A percentile compares a stretch with the other conserved stretches of the same genome.
phyloP scores from a whole-genome alignment of 768 basidiomycete species.

The Hygrocybe coccinea region DNA sequence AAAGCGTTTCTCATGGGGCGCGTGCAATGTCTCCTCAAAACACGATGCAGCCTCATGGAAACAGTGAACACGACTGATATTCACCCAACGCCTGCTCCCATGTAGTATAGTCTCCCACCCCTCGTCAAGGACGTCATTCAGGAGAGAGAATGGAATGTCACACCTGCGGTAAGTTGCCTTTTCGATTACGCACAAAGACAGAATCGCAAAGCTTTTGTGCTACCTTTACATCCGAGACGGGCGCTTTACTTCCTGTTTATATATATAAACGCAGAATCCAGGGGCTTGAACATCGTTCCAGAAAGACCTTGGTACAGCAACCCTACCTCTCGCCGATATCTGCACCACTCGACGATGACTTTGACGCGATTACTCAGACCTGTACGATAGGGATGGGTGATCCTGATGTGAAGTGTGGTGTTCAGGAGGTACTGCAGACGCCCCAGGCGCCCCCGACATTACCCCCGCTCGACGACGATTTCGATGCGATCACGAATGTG shows the following conservation, averaged over 20 bases:
- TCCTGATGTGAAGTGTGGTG: constrained; percentile 19
- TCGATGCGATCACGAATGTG: constrained; percentile 30
- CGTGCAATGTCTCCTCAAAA: background rate
- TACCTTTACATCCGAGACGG: too few relatives aligned
- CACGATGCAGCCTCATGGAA: background rate
- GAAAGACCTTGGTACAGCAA: constrained; percentile 35
- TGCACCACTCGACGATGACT: constrained; percentile 38
- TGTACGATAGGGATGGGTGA: constrained; percentile 27
- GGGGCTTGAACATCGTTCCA: constrained; percentile 31
- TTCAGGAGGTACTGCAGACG: constrained; percentile 8
- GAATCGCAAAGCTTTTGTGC: too few relatives aligned
- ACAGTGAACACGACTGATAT: background rate
- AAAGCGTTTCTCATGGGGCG: background rate
- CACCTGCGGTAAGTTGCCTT: too few relatives aligned
- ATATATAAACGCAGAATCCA: background rate
- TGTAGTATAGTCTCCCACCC: too few relatives aligned
- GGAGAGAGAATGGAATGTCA: too few relatives aligned
- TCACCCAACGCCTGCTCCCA: background rate
- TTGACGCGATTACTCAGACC: constrained; percentile 33
- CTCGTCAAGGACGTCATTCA: too few relatives aligned
- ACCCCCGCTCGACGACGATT: constrained; percentile 36
- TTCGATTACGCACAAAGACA: too few relatives aligned
- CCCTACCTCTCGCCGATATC: constrained; percentile 37
- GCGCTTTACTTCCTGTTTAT: background rate
- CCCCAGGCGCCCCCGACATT: constrained; percentile 21